Evolutionary conservation across 805 yeast genomes (phyloP), one percentile per base, ranked within the genome.

Genomic region (Wickerhamiella galacta): DNA sequence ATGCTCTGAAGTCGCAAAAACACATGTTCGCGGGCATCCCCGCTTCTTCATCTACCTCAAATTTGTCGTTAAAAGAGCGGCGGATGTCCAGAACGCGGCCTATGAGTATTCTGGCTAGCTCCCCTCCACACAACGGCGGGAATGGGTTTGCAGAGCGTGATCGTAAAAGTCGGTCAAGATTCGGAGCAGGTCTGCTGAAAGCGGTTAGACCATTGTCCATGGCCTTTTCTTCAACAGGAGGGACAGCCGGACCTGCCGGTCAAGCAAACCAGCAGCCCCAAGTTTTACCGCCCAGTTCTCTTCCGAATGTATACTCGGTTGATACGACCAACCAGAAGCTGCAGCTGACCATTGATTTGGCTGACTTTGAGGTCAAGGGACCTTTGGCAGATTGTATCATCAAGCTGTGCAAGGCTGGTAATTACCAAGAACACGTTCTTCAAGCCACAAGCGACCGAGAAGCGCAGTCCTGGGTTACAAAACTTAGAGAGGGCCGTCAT

Each of bases 391-490:
- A 23, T 20, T 7, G n/a, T 16, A 16, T 19, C 16, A 6, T 33
- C 23, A n/a, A 20, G 20, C 32, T 33, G 10, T 28, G 28, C 15
- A 14, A 16, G 3, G 28, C 28, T 10, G 21, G 20, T 12, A 12
- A 5, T 28, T 19, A 8, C 9, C 23, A 5, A n/a, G 17, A 9
- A 16, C 28, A 26, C 21, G 60, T 70, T 25, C 64, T 85, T 45
- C 94, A 87, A 52, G 75, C 87, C 0, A 48, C 66, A 0, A 59
- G 53, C 39, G 74, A 71, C 4, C 39, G 47, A 1, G 93, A 79
- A 20, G 68, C 76, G 35, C 70, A 68, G 33, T 81, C 72, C 27
- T 85, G 95, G 96, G 59, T 80, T 1, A 62, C 59, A 30, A 37
- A 31, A 39, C 37, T 49, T 16, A 15, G 9, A 9, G 35, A 36